Percentiles rank a stretch among this genome's conserved stretches.
These are phyloP conservation scores for Cercophora newfieldiana DNA, from an alignment of 495 filamentous ascomycete genomes.

Conservation along the genomic window DNA sequence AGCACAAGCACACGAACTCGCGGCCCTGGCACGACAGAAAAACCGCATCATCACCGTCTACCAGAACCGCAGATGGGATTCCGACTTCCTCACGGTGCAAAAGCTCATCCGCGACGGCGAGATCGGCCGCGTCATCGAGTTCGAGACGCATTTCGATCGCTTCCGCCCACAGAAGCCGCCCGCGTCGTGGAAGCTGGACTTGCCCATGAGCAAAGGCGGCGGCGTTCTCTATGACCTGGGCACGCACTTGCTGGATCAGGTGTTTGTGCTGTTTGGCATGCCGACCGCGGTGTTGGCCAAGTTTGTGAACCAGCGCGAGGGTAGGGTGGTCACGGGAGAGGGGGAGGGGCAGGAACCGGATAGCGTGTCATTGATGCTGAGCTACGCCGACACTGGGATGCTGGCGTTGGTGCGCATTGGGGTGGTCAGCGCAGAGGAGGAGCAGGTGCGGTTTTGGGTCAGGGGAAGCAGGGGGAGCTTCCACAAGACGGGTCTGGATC, in stretches of 20 bases:
- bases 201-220: slow-evolving; percentile 61
- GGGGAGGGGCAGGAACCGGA: slow-evolving; percentile 63
- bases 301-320: slow-evolving; percentile 64
- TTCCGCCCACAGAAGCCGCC: slow-evolving; percentile 58
- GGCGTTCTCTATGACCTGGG: slow-evolving; percentile 82
- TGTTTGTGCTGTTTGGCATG: slow-evolving; percentile 72
- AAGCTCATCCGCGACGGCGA: slow-evolving; percentile 55
- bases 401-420: slow-evolving; percentile 68
- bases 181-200: slow-evolving; percentile 67
- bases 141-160: slow-evolving; percentile 80
- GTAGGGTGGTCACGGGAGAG: slow-evolving; percentile 35
- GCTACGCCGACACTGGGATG: slow-evolving; percentile 58
- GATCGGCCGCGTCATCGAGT: slow-evolving; percentile 73
- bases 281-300: slow-evolving; percentile 69
- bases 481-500: slow-evolving; percentile 75
- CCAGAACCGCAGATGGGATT: slow-evolving; percentile 85
- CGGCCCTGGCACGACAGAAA: slow-evolving; percentile 61
- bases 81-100: slow-evolving; percentile 77
- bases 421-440: slow-evolving; percentile 67
- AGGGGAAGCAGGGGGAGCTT: slow-evolving; percentile 78
- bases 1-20: slow-evolving; percentile 69
- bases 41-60: slow-evolving; percentile 73
- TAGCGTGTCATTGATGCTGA: slow-evolving; percentile 66
- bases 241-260: slow-evolving; percentile 81
- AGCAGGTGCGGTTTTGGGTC: slow-evolving; percentile 79